Percentiles rank a stretch among this genome's conserved stretches.
phyloP scores from a whole-genome alignment of 2,329 filamentous ascomycete species.

The Ceratocystis harringtonii region DNA sequence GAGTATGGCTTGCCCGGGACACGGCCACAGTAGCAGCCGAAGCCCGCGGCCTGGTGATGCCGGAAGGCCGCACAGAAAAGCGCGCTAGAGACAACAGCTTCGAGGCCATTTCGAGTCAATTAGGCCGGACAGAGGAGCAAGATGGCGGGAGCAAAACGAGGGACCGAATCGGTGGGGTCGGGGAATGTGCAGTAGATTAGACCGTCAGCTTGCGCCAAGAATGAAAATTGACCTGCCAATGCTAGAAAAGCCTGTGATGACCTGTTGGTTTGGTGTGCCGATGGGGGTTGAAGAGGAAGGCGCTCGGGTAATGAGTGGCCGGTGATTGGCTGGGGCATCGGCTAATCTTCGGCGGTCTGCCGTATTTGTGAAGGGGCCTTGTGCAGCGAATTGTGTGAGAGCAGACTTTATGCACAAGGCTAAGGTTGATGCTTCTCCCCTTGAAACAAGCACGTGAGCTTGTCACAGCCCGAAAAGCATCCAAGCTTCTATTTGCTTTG shows the following conservation, averaged over 20 bases:
- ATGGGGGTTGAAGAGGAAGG: neutral
- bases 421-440: neutral
- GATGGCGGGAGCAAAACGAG: neutral
- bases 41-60: slow-evolving; percentile 43
- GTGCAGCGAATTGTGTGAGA: neutral
- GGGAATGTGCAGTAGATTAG: neutral
- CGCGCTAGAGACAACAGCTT: slow-evolving; percentile 63
- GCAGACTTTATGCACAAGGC: neutral
- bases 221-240: neutral
- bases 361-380: neutral
- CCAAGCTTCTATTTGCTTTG: neutral
- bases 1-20: slow-evolving; percentile 50
- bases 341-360: neutral
- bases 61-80: slow-evolving; percentile 42
- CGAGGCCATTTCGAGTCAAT: slow-evolving; percentile 53
- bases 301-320: neutral
- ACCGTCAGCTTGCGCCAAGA: neutral
- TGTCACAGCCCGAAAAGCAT: neutral
- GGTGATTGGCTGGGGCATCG: neutral
- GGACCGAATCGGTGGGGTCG: neutral
- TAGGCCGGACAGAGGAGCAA: neutral
- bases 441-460: neutral
- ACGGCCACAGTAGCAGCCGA: slow-evolving; percentile 49
- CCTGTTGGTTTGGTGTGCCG: neutral
- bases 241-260: neutral